Percentiles rank a stretch among this genome's conserved stretches.
phyloP scores from a whole-genome alignment of 2,329 filamentous ascomycete genomes.

The Colletotrichum sp. region DNA sequence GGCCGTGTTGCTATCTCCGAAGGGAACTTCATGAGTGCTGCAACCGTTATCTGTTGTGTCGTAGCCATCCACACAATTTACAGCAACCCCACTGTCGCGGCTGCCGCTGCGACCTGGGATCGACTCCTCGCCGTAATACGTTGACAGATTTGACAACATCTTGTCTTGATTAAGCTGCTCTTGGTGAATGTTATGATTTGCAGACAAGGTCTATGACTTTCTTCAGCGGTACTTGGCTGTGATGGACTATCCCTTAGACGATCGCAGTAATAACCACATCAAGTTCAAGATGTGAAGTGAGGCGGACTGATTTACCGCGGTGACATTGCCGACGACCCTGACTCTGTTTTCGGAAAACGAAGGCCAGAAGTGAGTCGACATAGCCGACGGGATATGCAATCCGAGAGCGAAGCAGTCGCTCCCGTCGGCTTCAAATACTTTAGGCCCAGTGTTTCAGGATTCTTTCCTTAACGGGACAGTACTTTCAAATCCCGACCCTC shows the following conservation, averaged over 20 bases:
- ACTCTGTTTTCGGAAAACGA: neutral
- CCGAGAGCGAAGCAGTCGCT: neutral
- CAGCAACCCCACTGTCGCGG: neutral
- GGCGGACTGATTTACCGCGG: neutral
- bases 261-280: neutral
- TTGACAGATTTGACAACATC: neutral
- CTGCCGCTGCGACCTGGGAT: neutral
- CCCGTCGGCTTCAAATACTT: neutral
- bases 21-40: neutral
- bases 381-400: neutral
- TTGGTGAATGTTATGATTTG: neutral
- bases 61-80: neutral
- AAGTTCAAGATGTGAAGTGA: rapidly evolving
- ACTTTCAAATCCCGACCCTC: neutral
- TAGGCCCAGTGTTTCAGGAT: neutral
- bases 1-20: neutral
- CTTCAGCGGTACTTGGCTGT: neutral
- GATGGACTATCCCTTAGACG: neutral
- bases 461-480: neutral
- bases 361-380: rapidly evolving
- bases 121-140: neutral
- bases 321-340: neutral
- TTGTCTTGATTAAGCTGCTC: neutral
- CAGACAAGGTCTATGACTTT: neutral
- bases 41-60: neutral